Evolutionary conservation across 106 monocot genomes (phyloP).

Genomic region (Phalaenopsis aphrodite): DNA sequence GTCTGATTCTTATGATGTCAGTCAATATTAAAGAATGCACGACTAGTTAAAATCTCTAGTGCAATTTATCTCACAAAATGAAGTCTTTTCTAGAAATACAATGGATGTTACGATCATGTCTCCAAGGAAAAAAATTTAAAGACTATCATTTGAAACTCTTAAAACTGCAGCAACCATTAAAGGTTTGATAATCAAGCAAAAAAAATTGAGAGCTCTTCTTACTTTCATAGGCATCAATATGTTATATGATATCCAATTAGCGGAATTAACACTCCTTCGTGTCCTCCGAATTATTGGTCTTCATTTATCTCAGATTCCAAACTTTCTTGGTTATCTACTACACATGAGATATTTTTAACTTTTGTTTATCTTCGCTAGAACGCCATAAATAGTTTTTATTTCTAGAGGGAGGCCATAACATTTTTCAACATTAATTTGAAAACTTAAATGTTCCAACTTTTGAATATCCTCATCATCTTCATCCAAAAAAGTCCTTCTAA

Average conservation of each 20-base stretch:
- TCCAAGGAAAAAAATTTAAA: neutral
- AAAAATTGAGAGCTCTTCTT: constrained; percentile 6
- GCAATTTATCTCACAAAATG: constrained; percentile 9
- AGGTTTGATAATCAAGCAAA: neutral
- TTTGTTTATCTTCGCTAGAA: constrained; percentile 15
- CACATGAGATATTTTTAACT: neutral
- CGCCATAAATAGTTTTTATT: constrained; percentile 29
- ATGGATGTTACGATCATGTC: neutral
- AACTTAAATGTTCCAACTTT: constrained; percentile 4
- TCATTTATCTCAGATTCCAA: too few relatives aligned
- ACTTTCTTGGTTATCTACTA: too few relatives aligned
- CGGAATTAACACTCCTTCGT: neutral
- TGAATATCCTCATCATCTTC: constrained; percentile 3
- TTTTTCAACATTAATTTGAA: constrained; percentile 19
- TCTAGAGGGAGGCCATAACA: constrained; percentile 42
- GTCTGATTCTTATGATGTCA: neutral
- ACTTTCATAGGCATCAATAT: neutral
- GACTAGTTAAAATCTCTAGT: constrained; percentile 27
- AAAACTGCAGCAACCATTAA: neutral
- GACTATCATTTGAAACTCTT: neutral
- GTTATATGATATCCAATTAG: neutral
- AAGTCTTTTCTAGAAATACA: neutral
- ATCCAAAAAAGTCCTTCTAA: constrained; percentile 10
- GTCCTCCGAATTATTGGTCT: neutral
- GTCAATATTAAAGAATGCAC: constrained; percentile 19